Evolutionary conservation across 2,329 filamentous ascomycete genomes (phyloP).

Genomic region (Alternaria triticina): DNA sequence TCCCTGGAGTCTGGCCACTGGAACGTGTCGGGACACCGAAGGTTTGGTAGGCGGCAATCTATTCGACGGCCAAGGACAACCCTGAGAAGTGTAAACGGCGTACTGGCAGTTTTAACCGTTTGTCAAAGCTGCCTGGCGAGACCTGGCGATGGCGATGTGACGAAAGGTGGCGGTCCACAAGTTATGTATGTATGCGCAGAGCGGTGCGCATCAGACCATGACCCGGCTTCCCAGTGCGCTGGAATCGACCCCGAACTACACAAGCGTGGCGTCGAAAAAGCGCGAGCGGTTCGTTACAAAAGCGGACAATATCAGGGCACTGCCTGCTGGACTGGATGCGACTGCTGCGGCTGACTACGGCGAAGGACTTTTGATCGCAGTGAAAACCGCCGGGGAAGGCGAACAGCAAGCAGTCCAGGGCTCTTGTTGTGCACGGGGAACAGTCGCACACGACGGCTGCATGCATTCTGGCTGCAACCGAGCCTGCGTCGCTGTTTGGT

Average conservation of each 20-base stretch:
- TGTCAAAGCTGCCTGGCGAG: slow-evolving; percentile 7
- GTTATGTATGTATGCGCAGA: slow-evolving; percentile 28
- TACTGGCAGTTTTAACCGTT: slow-evolving; percentile 2
- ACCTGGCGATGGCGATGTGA: slow-evolving; percentile 16
- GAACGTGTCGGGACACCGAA: slow-evolving; percentile 34
- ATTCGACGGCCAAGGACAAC: slow-evolving; percentile 26
- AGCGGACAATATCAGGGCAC: slow-evolving; percentile 17
- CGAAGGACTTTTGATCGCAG: slow-evolving; percentile 4
- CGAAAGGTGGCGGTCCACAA: slow-evolving; percentile 15
- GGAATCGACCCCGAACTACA: slow-evolving; percentile 37
- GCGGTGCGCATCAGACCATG: slow-evolving; percentile 19
- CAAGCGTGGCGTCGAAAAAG: slow-evolving; percentile 32
- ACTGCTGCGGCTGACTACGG: slow-evolving; percentile 12
- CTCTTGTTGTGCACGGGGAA: slow-evolving; percentile 10
- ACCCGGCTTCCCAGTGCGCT: slow-evolving; percentile 32
- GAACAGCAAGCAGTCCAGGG: slow-evolving; percentile 8
- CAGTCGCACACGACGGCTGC: slow-evolving; percentile 16
- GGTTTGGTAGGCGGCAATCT: slow-evolving; percentile 10
- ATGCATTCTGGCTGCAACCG: slow-evolving; percentile 20
- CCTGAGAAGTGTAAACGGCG: background rate
- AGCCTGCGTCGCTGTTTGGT: slow-evolving; percentile 11
- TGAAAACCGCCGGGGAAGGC: slow-evolving; percentile 3
- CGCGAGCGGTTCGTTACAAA: slow-evolving; percentile 29
- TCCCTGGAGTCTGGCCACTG: slow-evolving; percentile 32
- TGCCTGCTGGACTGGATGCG: slow-evolving; percentile 2